A percentile compares a stretch with the other conserved stretches of the same genome.
phyloP scores from a whole-genome alignment of 176 grass and related monocot species.

The Hordeum marinum region DNA sequence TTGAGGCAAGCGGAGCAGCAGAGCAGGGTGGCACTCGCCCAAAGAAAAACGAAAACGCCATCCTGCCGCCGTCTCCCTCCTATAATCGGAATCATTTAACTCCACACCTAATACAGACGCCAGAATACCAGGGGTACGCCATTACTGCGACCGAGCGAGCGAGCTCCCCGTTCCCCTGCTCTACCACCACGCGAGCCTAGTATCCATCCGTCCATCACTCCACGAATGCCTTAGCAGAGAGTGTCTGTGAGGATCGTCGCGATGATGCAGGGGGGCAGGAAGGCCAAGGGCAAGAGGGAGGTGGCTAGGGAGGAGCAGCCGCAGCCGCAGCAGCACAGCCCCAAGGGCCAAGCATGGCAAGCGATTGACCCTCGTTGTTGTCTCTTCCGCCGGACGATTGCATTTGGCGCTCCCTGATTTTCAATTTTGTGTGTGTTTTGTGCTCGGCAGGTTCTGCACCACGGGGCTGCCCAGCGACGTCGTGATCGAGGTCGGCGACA shows the following conservation, averaged over 20 bases:
- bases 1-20: constrained; percentile 31
- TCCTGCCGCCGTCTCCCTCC: constrained; percentile 42
- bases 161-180: neutral
- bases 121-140: constrained; percentile 5
- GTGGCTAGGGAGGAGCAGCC: constrained; percentile 1
- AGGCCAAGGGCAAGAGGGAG: constrained; percentile 26
- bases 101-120: constrained; percentile 35
- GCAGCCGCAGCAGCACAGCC: constrained; percentile 31
- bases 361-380: neutral
- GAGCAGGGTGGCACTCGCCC: neutral
- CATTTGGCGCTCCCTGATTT: constrained; percentile 14
- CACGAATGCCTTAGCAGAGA: constrained; percentile 31
- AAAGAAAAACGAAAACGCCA: constrained; percentile 34
- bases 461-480: constrained; percentile 94
- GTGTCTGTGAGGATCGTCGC: neutral
- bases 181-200: neutral
- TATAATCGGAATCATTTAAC: constrained; percentile 44
- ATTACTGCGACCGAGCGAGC: constrained; percentile 37
- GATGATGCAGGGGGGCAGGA: constrained; percentile 42
- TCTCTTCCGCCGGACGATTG: neutral
- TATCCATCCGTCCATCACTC: neutral
- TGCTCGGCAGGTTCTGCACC: constrained; percentile 83
- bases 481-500: constrained; percentile 91
- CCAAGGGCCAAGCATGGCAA: constrained; percentile 91
- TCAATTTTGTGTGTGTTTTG: neutral